Conservation (phyloP, 192 early-diverging fungal species). For the Gaertneriomyces semiglobifer region DNA sequence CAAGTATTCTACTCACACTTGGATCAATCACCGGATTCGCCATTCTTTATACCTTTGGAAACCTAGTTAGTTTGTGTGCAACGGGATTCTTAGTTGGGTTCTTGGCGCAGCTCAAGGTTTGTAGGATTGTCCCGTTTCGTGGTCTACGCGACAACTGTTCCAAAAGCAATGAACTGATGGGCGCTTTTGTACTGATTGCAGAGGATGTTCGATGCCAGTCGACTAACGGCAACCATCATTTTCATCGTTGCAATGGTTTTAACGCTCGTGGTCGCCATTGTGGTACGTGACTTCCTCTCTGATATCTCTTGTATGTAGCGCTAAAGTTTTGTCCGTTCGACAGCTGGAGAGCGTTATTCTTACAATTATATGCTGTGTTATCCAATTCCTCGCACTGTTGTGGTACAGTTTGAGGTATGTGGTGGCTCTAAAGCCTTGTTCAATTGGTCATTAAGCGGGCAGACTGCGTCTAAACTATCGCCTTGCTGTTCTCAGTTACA, state of each 20-base stretch:
- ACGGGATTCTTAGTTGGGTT: slow-evolving; percentile 90
- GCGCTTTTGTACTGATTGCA: slow-evolving; percentile 1
- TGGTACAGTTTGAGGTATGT: slow-evolving; percentile 60
- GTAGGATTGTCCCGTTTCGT: neutral
- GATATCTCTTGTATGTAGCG: neutral
- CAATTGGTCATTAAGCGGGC: neutral
- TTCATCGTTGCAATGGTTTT: slow-evolving; percentile 64
- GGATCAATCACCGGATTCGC: slow-evolving; percentile 75
- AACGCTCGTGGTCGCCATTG: slow-evolving; percentile 75
- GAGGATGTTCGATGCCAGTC: slow-evolving; percentile 59
- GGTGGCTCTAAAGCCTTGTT: neutral
- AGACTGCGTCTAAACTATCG: neutral
- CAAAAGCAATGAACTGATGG: too few relatives aligned
- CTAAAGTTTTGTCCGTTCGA: neutral
- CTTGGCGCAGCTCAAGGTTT: slow-evolving; percentile 77
- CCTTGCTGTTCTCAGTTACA: slow-evolving; percentile 54
- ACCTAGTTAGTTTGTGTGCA: slow-evolving; percentile 77
- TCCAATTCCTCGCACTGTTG: slow-evolving; percentile 87
- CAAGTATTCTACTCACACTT: slow-evolving; percentile 53
- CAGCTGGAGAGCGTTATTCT: slow-evolving; percentile 61
- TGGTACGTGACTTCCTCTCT: slow-evolving; percentile 29
- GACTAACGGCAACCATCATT: slow-evolving; percentile 70
- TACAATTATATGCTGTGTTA: slow-evolving; percentile 74
- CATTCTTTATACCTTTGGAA: slow-evolving; percentile 86
- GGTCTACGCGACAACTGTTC: too few relatives aligned